These are phyloP conservation scores for Rostrohypoxylon terebratum DNA, from an alignment of 495 filamentous ascomycete species.

Conservation along the genomic window DNA sequence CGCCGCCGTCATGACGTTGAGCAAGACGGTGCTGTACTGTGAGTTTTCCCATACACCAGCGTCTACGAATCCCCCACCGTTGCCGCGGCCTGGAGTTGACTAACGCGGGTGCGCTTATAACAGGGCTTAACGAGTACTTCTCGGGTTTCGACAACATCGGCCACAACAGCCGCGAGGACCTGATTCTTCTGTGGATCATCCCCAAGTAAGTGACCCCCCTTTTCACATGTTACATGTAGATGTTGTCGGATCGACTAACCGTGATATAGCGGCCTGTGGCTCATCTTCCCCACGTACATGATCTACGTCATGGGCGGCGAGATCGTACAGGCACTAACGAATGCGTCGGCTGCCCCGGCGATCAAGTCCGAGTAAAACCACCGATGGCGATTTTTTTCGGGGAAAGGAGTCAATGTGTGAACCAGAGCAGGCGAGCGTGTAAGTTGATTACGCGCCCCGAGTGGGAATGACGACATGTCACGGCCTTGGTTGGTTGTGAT, in stretches of 20 bases:
- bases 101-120: constrained; percentile 25
- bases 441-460: neutral
- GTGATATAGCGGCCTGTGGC: constrained; percentile 75
- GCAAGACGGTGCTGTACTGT: constrained; percentile 92
- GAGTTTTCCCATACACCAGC: constrained; percentile 51
- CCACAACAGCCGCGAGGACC: constrained; percentile 70
- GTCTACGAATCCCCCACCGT: too few species aligned
- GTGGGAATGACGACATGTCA: constrained; percentile 1
- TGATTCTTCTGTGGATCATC: constrained; percentile 79
- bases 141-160: constrained; percentile 83
- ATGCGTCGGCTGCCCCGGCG: constrained; percentile 28
- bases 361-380: constrained; percentile 41
- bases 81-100: too few species aligned
- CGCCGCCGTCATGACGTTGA: constrained; percentile 81
- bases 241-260: constrained; percentile 19
- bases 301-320: constrained; percentile 75
- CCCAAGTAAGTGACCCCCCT: constrained; percentile 73
- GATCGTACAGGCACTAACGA: constrained; percentile 72
- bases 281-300: constrained; percentile 78
- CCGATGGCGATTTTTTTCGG: neutral
- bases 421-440: neutral
- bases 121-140: constrained; percentile 83
- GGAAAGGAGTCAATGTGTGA: neutral
- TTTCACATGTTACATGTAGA: too few species aligned
- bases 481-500: neutral